Evolutionary conservation across 768 basidiomycete genomes (phyloP).

Genomic region (Daedaleopsis nitida): DNA sequence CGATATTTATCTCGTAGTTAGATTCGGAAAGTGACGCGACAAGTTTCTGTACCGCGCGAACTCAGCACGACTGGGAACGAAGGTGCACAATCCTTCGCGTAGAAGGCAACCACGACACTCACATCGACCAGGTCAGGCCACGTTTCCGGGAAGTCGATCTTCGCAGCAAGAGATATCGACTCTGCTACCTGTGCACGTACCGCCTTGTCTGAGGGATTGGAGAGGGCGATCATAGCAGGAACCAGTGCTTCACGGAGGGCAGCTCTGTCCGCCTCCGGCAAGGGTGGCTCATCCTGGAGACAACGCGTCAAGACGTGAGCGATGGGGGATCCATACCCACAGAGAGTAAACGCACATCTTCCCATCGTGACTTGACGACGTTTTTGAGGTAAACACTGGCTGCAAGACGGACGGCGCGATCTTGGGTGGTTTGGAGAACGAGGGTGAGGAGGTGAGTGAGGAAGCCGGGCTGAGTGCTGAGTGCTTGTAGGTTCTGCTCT

Average conservation of each 20-base stretch:
- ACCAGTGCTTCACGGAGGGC: slow-evolving; percentile 77
- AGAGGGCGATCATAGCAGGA: slow-evolving; percentile 88
- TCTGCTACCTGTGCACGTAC: slow-evolving; percentile 90
- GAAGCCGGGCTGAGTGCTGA: slow-evolving; percentile 78
- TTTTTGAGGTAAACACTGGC: slow-evolving; percentile 95
- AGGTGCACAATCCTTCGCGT: background rate
- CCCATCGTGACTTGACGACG: slow-evolving; percentile 84
- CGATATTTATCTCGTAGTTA: slow-evolving; percentile 85
- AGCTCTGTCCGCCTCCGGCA: slow-evolving; percentile 71
- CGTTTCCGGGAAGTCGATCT: slow-evolving; percentile 84
- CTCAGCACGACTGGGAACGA: background rate
- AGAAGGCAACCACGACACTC: slow-evolving; percentile 38
- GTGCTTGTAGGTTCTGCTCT: slow-evolving; percentile 69
- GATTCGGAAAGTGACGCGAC: slow-evolving; percentile 77
- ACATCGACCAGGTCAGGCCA: slow-evolving; percentile 94
- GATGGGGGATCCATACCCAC: background rate
- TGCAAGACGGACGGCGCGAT: slow-evolving; percentile 75
- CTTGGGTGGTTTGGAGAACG: slow-evolving; percentile 64
- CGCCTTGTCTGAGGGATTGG: slow-evolving; percentile 68
- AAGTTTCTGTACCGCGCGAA: slow-evolving; percentile 65
- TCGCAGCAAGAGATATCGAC: slow-evolving; percentile 88
- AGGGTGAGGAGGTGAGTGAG: slow-evolving; percentile 76
- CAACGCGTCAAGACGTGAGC: background rate
- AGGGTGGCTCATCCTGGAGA: slow-evolving; percentile 68
- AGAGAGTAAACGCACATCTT: slow-evolving; percentile 56